Evolutionary conservation across 441 rosid genomes (phyloP).

Genomic region (Raphanus hybrid): DNA sequence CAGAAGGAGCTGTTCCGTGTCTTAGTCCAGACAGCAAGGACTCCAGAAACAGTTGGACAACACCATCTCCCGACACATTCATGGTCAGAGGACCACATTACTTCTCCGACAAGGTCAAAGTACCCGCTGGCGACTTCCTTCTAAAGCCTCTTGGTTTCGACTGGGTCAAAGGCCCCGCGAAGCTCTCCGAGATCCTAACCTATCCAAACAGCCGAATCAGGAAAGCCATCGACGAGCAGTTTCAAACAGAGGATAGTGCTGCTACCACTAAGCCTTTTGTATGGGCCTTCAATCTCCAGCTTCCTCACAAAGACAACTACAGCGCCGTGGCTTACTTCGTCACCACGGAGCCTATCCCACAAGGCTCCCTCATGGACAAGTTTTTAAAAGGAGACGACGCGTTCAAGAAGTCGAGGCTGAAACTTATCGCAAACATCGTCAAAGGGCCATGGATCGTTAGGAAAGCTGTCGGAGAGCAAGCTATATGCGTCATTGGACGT

Average conservation of each 20-base stretch:
- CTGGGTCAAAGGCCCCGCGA: slow-evolving; percentile 76
- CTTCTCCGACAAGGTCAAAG: slow-evolving; percentile 68
- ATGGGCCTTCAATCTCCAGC: slow-evolving; percentile 94
- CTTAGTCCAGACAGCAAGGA: slow-evolving; percentile 57
- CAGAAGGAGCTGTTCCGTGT: slow-evolving; percentile 78
- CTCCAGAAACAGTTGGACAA: slow-evolving; percentile 80
- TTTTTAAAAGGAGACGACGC: slow-evolving; percentile 82
- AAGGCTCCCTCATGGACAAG: slow-evolving; percentile 74
- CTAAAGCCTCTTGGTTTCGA: slow-evolving; percentile 86
- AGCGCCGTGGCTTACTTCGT: slow-evolving; percentile 92
- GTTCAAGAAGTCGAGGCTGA: slow-evolving; percentile 75
- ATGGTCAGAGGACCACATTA: slow-evolving; percentile 92
- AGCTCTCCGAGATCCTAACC: slow-evolving; percentile 64
- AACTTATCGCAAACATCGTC: slow-evolving; percentile 89
- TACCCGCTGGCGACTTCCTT: slow-evolving; percentile 74
- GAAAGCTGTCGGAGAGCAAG: slow-evolving; percentile 98
- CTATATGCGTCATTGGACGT: slow-evolving; percentile 89
- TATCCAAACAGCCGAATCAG: slow-evolving; percentile 64
- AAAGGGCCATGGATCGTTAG: slow-evolving; percentile 96
- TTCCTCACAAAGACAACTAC: slow-evolving; percentile 86
- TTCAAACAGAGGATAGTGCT: slow-evolving; percentile 46
- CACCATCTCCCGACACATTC: slow-evolving; percentile 72
- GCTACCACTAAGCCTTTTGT: slow-evolving; percentile 62
- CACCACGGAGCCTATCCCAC: slow-evolving; percentile 57
- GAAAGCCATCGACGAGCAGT: slow-evolving; percentile 59